These are phyloP conservation scores for Macrolepiota fuliginosa DNA, from an alignment of 768 basidiomycete species.

Conservation along the genomic window DNA sequence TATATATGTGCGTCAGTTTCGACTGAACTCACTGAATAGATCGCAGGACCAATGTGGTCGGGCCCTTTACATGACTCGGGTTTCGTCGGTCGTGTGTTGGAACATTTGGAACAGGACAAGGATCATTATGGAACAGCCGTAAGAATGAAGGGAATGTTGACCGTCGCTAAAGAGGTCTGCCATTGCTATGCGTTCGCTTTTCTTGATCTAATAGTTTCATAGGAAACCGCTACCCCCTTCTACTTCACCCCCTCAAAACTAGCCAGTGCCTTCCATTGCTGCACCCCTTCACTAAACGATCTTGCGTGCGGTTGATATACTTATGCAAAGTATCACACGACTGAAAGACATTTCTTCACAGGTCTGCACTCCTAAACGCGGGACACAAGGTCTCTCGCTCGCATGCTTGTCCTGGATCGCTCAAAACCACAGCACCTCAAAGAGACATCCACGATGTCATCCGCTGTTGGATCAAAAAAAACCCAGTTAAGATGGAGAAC, in stretches of 20 bases:
- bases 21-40: constrained; percentile 34
- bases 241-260: constrained; percentile 86
- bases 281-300: constrained; percentile 71
- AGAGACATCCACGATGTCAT: constrained; percentile 77
- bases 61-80: constrained; percentile 76
- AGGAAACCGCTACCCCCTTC: constrained; percentile 80
- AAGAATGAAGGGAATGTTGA: constrained; percentile 95
- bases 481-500: constrained; percentile 86
- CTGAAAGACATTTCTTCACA: constrained; percentile 25
- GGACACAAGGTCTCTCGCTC: constrained; percentile 87
- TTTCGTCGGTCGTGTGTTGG: constrained; percentile 75
- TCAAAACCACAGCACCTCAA: constrained; percentile 84
- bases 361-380: constrained; percentile 86
- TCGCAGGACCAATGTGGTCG: constrained; percentile 97
- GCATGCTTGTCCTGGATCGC: constrained; percentile 83
- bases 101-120: constrained; percentile 62
- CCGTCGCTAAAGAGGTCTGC: constrained; percentile 81
- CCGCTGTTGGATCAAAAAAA: constrained; percentile 76
- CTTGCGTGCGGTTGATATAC: constrained; percentile 47
- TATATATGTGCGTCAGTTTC: neutral
- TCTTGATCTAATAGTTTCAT: neutral
- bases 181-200: neutral
- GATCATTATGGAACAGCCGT: constrained; percentile 72
- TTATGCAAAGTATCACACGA: neutral
- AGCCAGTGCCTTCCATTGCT: constrained; percentile 79